Base-by-base conservation (phyloP, 2,329 filamentous ascomycete genomes). In the Pseudogymnoascus sp. region DNA sequence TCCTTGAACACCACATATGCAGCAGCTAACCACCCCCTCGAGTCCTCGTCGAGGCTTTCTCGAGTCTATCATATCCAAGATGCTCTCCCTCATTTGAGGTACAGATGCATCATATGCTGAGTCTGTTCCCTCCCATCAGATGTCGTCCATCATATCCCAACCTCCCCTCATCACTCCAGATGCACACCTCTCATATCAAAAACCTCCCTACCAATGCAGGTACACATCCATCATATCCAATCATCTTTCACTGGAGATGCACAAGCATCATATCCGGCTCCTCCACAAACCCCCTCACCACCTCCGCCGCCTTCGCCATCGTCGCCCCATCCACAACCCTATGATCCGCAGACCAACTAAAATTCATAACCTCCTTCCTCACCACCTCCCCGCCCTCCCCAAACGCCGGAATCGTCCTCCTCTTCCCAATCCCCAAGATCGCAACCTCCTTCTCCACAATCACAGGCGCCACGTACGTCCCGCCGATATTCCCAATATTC, bases 271-370 rank as follows among this genome's bases (percentile, higher is more conserved):
- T 82, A 73, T 92, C 92, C 4, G 93, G 91, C 71, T 90, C 85
- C 77, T 97, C 92, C 40, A 97, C 83, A 69, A 90, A 85, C 61
- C 80, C 80, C 69, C 86, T 85, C 21, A 97, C 89, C 66, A 88
- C 82, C 70, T 92, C 91, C 11, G 91, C 92, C 74, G 93, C 93
- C 68, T 92, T 83, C 18, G 94, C 94, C 84, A 96, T 91, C 65
- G 92, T 96, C 56, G 93, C 93, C 1, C 94, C 94, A 76, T 99
- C 94, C 56, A 97, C 86, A 62, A 97, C 90, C 18, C 94, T 82
- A 76, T 99, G 94, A 75, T 97, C 92, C 5, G 93, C 93, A 74
- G 90, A 93, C 93, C 93, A 97, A 76, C 92, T 97, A 70, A 97
- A 91, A 72, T 95, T 92, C 73, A 88, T 88, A 65, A 95, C 83